A percentile compares a stretch with the other conserved stretches of the same genome.
Evolutionary conservation across 1,284 basidiomycete species (phyloP).

Genomic region (Pascua guehoae): DNA sequence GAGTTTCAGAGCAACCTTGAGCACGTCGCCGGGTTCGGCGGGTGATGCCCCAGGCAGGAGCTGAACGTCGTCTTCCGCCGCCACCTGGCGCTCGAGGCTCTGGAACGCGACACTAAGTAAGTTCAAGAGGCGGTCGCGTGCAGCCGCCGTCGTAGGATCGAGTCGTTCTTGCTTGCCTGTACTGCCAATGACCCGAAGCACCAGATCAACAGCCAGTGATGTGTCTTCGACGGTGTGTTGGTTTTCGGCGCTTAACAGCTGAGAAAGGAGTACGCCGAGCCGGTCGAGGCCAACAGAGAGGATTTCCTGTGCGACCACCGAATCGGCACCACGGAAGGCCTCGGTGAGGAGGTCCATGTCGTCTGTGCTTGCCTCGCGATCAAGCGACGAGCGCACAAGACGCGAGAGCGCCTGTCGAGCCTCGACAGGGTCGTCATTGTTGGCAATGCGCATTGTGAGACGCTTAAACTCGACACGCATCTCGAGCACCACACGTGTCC

Average conservation of each 20-base stretch:
- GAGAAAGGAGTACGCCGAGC: conserved; percentile 29
- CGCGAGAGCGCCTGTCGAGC: conserved; percentile 33
- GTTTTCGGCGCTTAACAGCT: conserved; percentile 35
- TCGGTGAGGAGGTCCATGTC: conserved; percentile 45
- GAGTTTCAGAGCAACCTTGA: conserved; percentile 29
- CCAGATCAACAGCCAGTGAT: conserved; percentile 30
- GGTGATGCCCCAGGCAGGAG: conserved; percentile 26
- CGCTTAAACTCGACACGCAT: conserved; percentile 48
- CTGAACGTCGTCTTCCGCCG: conserved; percentile 24
- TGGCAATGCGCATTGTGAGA: conserved; percentile 35
- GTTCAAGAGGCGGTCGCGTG: conserved; percentile 38
- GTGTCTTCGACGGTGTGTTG: conserved; percentile 25
- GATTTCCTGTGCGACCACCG: conserved; percentile 39
- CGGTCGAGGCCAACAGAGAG: conserved; percentile 38
- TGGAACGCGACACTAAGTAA: conserved; percentile 36
- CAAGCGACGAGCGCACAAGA: conserved; percentile 34
- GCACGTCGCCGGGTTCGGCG: conserved; percentile 27
- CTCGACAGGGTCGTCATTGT: conserved; percentile 31
- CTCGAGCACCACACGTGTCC: conserved; percentile 44
- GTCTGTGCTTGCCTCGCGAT: conserved; percentile 36
- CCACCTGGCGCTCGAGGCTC: conserved; percentile 33
- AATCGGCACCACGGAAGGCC: conserved; percentile 42
- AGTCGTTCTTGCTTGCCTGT: conserved; percentile 15
- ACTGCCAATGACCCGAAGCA: conserved; percentile 38
- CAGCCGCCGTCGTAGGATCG: conserved; percentile 11